Percentiles rank a stretch among this genome's conserved stretches.
Evolutionary conservation across 2,329 filamentous ascomycete genomes (phyloP).

Genomic region (Aspergillus aculeatus): DNA sequence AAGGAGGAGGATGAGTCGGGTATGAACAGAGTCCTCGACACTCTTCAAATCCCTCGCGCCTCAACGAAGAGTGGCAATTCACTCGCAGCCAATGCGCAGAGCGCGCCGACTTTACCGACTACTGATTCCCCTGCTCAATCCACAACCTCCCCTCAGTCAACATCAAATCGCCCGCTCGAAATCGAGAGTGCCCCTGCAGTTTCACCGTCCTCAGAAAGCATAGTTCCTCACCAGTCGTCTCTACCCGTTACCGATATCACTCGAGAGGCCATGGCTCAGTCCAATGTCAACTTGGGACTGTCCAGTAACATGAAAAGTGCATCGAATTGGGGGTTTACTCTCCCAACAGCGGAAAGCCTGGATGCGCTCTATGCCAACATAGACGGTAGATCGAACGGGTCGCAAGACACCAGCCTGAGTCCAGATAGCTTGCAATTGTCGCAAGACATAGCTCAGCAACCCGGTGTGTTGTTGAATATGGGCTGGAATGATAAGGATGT

Average conservation of each 20-base stretch:
- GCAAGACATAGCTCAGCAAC: conserved; percentile 29
- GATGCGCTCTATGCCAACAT: conserved; percentile 36
- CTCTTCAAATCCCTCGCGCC: conserved; percentile 34
- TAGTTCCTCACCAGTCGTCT: conserved; percentile 14
- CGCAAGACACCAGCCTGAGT: conserved; percentile 23
- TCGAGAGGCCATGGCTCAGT: conserved; percentile 19
- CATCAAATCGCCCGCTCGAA: conserved; percentile 14
- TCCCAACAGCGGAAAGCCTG: conserved; percentile 37
- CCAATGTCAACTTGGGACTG: conserved; percentile 16
- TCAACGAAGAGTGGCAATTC: not conserved
- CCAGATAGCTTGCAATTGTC: conserved; percentile 29
- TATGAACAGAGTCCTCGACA: conserved; percentile 41
- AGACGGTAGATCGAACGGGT: conserved; percentile 18
- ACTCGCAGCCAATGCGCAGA: not conserved
- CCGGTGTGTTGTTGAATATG: conserved; percentile 21
- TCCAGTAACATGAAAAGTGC: conserved; percentile 21
- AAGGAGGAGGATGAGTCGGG: conserved; percentile 37
- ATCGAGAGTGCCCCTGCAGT: conserved; percentile 6
- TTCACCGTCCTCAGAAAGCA: conserved; percentile 15
- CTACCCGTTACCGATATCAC: conserved; percentile 16
- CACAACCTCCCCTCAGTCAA: conserved; percentile 7
- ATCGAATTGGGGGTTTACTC: conserved; percentile 33
- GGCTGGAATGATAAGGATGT: conserved; percentile 22
- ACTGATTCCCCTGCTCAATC: conserved; percentile 16
- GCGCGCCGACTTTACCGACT: not conserved